A percentile compares a stretch with the other conserved stretches of the same genome.
These are phyloP conservation scores for Candida fluviatilis DNA, from an alignment of 805 yeast species.

Conservation along the genomic window DNA sequence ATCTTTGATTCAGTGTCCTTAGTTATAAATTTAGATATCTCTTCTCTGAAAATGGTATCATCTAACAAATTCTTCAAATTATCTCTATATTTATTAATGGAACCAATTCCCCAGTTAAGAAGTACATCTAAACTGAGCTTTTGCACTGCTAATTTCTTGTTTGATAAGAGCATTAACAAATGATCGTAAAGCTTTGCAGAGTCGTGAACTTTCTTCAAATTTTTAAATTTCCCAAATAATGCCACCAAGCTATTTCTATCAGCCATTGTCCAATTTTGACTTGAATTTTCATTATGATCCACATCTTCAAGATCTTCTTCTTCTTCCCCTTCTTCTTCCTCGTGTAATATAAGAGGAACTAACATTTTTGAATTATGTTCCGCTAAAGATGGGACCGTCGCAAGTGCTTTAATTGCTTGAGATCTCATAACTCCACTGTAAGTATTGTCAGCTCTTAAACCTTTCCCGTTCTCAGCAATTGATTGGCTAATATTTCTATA, in stretches of 20 bases:
- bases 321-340: slow-evolving; percentile 20
- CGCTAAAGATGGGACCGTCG: slow-evolving; percentile 59
- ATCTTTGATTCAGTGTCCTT: slow-evolving; percentile 44
- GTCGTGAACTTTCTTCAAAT: slow-evolving; percentile 51
- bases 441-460: slow-evolving; percentile 29
- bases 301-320: slow-evolving; percentile 22
- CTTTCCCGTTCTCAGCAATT: slow-evolving; percentile 32
- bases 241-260: slow-evolving; percentile 59
- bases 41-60: slow-evolving; percentile 82
- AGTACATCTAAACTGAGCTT: slow-evolving; percentile 67
- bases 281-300: slow-evolving; percentile 12
- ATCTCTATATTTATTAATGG: slow-evolving; percentile 64
- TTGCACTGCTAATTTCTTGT: slow-evolving; percentile 60
- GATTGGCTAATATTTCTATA: slow-evolving; percentile 33
- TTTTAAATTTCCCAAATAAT: slow-evolving; percentile 60
- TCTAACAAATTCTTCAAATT: slow-evolving; percentile 73
- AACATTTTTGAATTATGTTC: slow-evolving; percentile 58
- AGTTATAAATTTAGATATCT: slow-evolving; percentile 60
- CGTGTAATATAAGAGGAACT: slow-evolving; percentile 52
- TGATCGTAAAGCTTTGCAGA: slow-evolving; percentile 51
- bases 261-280: slow-evolving; percentile 36
- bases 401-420: slow-evolving; percentile 55
- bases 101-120: slow-evolving; percentile 56
- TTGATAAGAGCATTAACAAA: slow-evolving; percentile 54
- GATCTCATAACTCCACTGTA: slow-evolving; percentile 48